Evolutionary conservation across 495 filamentous ascomycete species (phyloP), one percentile per base, ranked within the genome.

Genomic region (Thermochaetoides thermophila): DNA sequence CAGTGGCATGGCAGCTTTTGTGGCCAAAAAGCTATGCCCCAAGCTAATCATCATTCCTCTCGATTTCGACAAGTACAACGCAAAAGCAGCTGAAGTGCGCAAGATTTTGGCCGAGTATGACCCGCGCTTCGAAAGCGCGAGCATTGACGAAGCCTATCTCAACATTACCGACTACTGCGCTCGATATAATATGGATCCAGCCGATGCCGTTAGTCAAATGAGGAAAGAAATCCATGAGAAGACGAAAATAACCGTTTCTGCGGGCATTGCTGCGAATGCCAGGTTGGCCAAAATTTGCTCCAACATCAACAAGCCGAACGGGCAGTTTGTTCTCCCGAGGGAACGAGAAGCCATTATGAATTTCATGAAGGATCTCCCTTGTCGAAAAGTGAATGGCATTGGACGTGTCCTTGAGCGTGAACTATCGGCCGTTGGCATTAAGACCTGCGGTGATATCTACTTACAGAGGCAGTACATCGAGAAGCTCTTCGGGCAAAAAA

Each of bases 261-360:
- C 91, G 1, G 89, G 89, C 7, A 93, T 99, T 36, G 91, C 81
- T 0, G 75, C 84, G 2, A 99, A 96, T 53, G 76, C 85, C 2
- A 87, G 81, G 46, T 62, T 99, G 4, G 87, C 91, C 13, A 99
- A 97, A 57, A 92, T 99, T 18, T 76, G 75, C 32, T 91, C 83
- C 12, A 96, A 99, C 46, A 71, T 72, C 41, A 95, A 96, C 56
- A 96, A 99, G 46, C 89, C 89, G 3, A 93, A 99, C 39, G 91
- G 89, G 0, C 91, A 96, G 47, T 96, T 78, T 40, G 44, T 66
- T 7, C 61, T 96, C 4, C 68, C 78, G 0, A 78, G 68, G 34
- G 76, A 85, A 11, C 64, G 85, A 13, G 49, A 56, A 14, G 67
- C 73, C 2, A 78, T 96, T 39, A 75, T 93, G 72, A 56, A 68